Conservation (phyloP, 164 flowering plant species). For the Piper longum region DNA sequence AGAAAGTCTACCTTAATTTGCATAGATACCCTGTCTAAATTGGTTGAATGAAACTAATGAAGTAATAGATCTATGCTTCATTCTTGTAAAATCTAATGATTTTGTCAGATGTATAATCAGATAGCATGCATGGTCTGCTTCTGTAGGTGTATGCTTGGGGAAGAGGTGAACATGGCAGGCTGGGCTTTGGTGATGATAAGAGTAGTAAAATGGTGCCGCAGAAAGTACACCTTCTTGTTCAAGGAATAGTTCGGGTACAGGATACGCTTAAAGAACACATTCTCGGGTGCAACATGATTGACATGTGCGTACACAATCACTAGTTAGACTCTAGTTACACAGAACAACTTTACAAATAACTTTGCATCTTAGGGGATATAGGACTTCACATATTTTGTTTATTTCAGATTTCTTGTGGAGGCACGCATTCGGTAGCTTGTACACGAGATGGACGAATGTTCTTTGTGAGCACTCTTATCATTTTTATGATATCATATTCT, state of each 20-base stretch:
- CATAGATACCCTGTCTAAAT: too few relatives aligned
- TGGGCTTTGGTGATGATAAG: conserved; percentile 99
- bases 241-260: conserved; percentile 72
- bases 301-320: too few relatives aligned
- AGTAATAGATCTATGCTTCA: not conserved
- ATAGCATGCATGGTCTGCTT: not conserved
- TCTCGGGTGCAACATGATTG: not conserved
- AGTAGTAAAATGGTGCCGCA: conserved; percentile 99
- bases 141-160: conserved; percentile 98
- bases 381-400: not conserved
- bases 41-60: too few relatives aligned
- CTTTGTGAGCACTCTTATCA: conserved; percentile 43
- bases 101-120: not conserved
- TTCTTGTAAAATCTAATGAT: not conserved
- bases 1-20: too few relatives aligned
- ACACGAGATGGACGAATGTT: conserved; percentile 87
- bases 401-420: conserved; percentile 87
- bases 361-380: too few relatives aligned
- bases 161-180: conserved; percentile 99
- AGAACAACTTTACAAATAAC: too few relatives aligned
- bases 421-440: conserved; percentile 95
- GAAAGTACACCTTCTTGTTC: conserved; percentile 73
- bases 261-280: not conserved
- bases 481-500: not conserved
- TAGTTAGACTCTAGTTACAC: too few relatives aligned